Evolutionary conservation across 805 yeast genomes (phyloP).

Genomic region (Brettanomyces anomalus): DNA sequence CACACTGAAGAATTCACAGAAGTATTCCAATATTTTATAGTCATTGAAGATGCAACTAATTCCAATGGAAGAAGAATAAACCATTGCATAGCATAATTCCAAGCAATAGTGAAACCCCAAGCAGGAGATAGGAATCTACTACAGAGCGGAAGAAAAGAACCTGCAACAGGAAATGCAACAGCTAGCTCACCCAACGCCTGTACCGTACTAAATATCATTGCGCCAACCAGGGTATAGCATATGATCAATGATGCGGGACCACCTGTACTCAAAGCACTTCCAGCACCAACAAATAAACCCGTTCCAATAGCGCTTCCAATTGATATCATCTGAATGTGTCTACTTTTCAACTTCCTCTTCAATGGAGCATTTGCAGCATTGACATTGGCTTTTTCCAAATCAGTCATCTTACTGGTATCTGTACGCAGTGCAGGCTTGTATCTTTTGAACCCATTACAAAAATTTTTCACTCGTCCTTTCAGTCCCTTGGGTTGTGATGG

Average conservation of each 20-base stretch:
- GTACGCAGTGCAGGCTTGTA: constrained; percentile 1
- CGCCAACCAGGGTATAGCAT: constrained; percentile 47
- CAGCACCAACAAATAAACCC: constrained; percentile 67
- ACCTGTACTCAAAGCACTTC: constrained; percentile 47
- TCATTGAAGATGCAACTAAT: constrained; percentile 43
- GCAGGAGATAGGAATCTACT: constrained; percentile 48
- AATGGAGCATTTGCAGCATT: constrained; percentile 38
- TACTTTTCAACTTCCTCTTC: constrained; percentile 39
- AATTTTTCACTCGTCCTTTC: neutral
- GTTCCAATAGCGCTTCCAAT: constrained; percentile 77
- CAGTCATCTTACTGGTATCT: constrained; percentile 20
- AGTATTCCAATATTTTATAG: constrained; percentile 37
- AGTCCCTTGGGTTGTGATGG: no score
- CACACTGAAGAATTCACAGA: constrained; percentile 39
- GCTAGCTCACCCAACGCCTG: constrained; percentile 57
- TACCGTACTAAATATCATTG: constrained; percentile 50
- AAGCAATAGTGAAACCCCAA: constrained; percentile 50
- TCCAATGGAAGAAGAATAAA: constrained; percentile 41
- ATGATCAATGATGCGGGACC: constrained; percentile 63
- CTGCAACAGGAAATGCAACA: constrained; percentile 51
- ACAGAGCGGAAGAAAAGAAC: constrained; percentile 47
- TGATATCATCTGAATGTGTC: constrained; percentile 72
- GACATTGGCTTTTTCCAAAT: constrained; percentile 34
- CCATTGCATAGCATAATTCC: constrained; percentile 46
- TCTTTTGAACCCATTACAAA: constrained; percentile 19